Evolutionary conservation across 257 asterid species (phyloP), one percentile per base, ranked within the genome.

Genomic region (Mentha longifolia): DNA sequence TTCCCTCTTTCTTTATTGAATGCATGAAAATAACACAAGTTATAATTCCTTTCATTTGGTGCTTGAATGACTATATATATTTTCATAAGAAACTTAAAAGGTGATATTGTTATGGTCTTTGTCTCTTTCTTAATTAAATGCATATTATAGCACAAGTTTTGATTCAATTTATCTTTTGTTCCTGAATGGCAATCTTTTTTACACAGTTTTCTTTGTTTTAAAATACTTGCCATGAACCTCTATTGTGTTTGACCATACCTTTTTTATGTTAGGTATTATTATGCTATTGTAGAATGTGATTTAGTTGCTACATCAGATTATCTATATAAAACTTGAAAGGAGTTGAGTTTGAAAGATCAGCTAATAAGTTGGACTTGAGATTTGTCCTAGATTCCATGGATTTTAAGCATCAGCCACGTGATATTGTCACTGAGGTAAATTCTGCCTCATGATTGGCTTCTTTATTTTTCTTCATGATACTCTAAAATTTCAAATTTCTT

Each of bases 341-440:
- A 19, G 75, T 84, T 72, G 99, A 92, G 90, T 92, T 95, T 72
- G 99, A 92, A 79, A 85, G 97, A 80, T 89, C 98, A 61, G 86
- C 96, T 10, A 85, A 85, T 72, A 89, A 85, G 77, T 80, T 95
- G 86, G 99, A 95, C 78, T 85, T 95, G 85, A 87, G 99, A 80
- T 95, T 95, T 77, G 83, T 95, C 85, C 99, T 97, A 9, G 97
- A 95, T 74, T 79, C 93, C 20, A 78, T 88, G 95, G 96, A 92
- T 12, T 87, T 89, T 82, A 85, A 86, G 83, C 97, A 85, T 76
- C 76, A 77, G 74, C 94, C 97, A 22, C 98, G 96, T 25, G 99
- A 95, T 79, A 89, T 88, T 75, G 95, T 97, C 2, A 88, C 82
- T 2, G 93, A 92, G 89, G 98, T 91, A 78, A 78, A 68, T 74